These are phyloP conservation scores for Golubevia sp. DNA, from an alignment of 1,284 basidiomycete species.

Conservation along the genomic window DNA sequence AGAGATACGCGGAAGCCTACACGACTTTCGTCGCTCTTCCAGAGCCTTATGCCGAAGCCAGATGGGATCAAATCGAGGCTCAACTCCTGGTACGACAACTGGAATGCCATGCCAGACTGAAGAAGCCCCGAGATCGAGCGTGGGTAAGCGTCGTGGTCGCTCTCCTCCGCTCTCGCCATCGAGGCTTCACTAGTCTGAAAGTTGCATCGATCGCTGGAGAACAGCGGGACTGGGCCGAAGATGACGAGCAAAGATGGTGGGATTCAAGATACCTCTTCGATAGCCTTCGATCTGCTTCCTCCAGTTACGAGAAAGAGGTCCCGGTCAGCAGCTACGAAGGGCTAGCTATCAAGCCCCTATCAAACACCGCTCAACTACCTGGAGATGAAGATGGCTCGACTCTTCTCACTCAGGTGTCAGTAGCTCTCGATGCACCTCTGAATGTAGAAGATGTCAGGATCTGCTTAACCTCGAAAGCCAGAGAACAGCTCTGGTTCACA, in stretches of 20 bases:
- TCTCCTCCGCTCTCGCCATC: slow-evolving; percentile 7
- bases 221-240: background rate
- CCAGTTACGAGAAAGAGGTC: slow-evolving; percentile 25
- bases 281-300: slow-evolving; percentile 19
- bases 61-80: slow-evolving; percentile 21
- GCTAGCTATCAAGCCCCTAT: slow-evolving; percentile 11
- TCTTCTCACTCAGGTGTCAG: slow-evolving; percentile 26
- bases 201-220: background rate
- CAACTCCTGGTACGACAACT: slow-evolving; percentile 29
- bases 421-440: slow-evolving; percentile 18
- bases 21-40: slow-evolving; percentile 17
- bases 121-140: slow-evolving; percentile 19
- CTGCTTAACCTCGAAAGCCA: slow-evolving; percentile 26
- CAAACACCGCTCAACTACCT: background rate
- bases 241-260: slow-evolving; percentile 10
- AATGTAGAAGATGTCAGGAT: slow-evolving; percentile 43
- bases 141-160: slow-evolving; percentile 27
- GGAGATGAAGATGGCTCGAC: slow-evolving; percentile 31
- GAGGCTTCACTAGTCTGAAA: background rate
- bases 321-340: slow-evolving; percentile 29
- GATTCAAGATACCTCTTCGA: slow-evolving; percentile 19
- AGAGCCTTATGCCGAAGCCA: slow-evolving; percentile 18
- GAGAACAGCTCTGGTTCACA: slow-evolving; percentile 39
- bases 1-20: slow-evolving; percentile 22
- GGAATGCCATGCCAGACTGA: slow-evolving; percentile 34